These are phyloP conservation scores for Metrosideros polymorpha DNA, from an alignment of 441 rosid genomes.

Conservation along the genomic window DNA sequence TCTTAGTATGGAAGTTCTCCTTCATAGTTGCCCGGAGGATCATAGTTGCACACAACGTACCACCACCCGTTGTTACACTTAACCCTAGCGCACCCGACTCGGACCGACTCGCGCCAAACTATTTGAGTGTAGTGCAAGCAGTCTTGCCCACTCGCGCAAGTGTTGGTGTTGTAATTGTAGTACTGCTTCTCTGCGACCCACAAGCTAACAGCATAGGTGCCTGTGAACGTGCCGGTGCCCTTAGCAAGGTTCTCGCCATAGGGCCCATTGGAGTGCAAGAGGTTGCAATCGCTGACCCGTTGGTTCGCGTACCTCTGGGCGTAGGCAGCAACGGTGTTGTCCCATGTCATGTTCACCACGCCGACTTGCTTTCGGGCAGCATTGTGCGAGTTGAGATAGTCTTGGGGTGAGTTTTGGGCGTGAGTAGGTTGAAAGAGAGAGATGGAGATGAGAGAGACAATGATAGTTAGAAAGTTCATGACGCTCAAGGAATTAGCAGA, in stretches of 20 bases:
- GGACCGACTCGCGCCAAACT: slow-evolving; percentile 18
- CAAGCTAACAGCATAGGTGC: slow-evolving; percentile 15
- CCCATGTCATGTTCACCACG: slow-evolving; percentile 22
- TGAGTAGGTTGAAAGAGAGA: neutral
- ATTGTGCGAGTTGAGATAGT: slow-evolving; percentile 20
- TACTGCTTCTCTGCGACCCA: slow-evolving; percentile 27
- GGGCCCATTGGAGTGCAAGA: slow-evolving; percentile 26
- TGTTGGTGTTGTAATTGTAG: slow-evolving; percentile 19
- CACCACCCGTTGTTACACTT: slow-evolving; percentile 22
- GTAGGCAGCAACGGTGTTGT: slow-evolving; percentile 15
- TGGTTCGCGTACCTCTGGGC: slow-evolving; percentile 20
- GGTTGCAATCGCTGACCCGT: slow-evolving; percentile 4
- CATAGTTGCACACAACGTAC: slow-evolving; percentile 35
- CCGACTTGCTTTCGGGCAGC: slow-evolving; percentile 13
- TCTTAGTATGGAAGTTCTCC: slow-evolving; percentile 26
- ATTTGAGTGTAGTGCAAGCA: slow-evolving; percentile 21
- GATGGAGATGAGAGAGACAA: neutral
- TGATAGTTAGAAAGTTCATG: neutral
- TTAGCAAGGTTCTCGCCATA: slow-evolving; percentile 35
- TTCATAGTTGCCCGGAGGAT: slow-evolving; percentile 29
- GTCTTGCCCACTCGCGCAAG: neutral
- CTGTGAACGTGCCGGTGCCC: slow-evolving; percentile 14
- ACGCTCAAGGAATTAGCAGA: neutral
- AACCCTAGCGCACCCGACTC: slow-evolving; percentile 13
- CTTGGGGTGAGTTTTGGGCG: slow-evolving; percentile 25